These are phyloP conservation scores for Cyclocybe cylindracea DNA, from an alignment of 768 basidiomycete species.

Conservation along the genomic window DNA sequence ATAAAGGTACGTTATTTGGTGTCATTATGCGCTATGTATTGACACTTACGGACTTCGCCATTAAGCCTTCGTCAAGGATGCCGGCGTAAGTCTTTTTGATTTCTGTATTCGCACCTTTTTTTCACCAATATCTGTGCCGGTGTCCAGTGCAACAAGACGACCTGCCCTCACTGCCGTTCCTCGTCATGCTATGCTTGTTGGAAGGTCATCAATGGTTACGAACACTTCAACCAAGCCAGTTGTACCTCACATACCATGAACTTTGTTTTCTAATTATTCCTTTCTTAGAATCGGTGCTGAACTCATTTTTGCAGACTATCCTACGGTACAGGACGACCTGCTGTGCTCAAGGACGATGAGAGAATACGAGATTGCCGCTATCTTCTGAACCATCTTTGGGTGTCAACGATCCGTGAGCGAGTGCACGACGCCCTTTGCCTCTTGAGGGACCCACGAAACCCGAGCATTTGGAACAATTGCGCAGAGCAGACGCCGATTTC, in stretches of 20 bases:
- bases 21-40: not conserved
- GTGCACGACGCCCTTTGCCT: conserved; percentile 81
- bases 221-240: conserved; percentile 66
- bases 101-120: not conserved
- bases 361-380: conserved; percentile 81
- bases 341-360: conserved; percentile 91
- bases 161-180: conserved; percentile 69
- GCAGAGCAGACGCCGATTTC: conserved; percentile 77
- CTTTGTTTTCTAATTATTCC: conserved; percentile 1
- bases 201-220: conserved; percentile 69
- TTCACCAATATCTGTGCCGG: not conserved
- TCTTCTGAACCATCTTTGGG: conserved; percentile 79
- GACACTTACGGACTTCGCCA: conserved; percentile 4
- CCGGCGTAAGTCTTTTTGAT: conserved; percentile 54
- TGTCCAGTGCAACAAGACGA: conserved; percentile 91
- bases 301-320: conserved; percentile 63
- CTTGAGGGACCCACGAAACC: conserved; percentile 74
- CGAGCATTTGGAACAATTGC: conserved; percentile 69
- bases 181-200: conserved; percentile 87
- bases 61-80: conserved; percentile 73
- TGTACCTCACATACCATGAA: not conserved
- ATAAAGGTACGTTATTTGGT: conserved; percentile 55
- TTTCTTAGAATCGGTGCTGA: not conserved
- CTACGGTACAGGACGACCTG: conserved; percentile 92
- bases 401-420: conserved; percentile 88